Evolutionary conservation across 768 basidiomycete species (phyloP), one percentile per base, ranked within the genome.

Genomic region (Leccinum uliginosum): DNA sequence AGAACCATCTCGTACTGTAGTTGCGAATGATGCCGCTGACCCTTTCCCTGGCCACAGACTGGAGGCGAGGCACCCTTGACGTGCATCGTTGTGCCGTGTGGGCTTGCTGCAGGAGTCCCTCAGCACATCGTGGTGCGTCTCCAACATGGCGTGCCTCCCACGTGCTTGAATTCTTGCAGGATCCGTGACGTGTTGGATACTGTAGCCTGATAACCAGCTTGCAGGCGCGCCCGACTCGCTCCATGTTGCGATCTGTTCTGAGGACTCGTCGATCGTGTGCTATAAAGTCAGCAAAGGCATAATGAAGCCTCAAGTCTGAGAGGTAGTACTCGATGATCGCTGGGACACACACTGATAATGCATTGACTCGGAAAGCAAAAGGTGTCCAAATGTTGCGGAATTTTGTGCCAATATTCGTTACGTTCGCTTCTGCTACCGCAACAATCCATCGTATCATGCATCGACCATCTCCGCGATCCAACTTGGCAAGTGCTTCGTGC

Each of bases 241-340:
- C 47, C 86, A 82, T 63, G 69, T 91, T 34, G 90, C 85, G 12
- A 86, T 91, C 55, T 84, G 83, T 44, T 80, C 85, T 0, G 83
- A 87, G 53, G 90, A 92, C 63, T 84, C 89, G 11, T 91, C 89
- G 10, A 85, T 87, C 46, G 90, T 91, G 51, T 92, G 91, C 70
- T 92, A 92, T 72, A 89, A 88, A 64, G 77, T 91, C 57, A 86
- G 85, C 65, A 77, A 79, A 50, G 90, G 89, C 54, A 87, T 92
- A 29, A 83, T 85, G 58, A 91, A 91, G 63, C 89, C 87, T 23
- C 75, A 80, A 11, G 73, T 87, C 44, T 88, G 62, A 72, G 38
- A 23, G 3, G 24, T 35, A 26, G 3, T 26, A 26, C 26, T n/a
- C n/a, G n/a, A n/a, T n/a, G 21, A 35, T 15, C 29, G 15, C 38